phyloP scores from a whole-genome alignment of 805 yeast species.

The Cyberlindnera euphorbiiphila region DNA sequence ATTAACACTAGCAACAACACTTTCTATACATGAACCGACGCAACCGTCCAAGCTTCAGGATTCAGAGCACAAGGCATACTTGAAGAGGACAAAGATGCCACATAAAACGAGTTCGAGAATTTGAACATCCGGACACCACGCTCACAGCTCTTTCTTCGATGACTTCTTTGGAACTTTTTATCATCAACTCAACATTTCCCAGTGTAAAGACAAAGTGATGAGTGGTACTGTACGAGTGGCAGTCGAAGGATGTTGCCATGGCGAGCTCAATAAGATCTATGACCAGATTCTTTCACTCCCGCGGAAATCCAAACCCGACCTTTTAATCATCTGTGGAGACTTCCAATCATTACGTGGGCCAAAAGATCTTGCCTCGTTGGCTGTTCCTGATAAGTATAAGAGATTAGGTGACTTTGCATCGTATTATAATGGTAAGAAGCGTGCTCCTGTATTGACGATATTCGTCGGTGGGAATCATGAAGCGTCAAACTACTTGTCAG shows the following conservation, averaged over 20 bases:
- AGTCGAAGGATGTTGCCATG: constrained; percentile 89
- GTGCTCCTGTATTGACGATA: constrained; percentile 73
- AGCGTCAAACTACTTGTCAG: constrained; percentile 70
- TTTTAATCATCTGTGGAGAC: constrained; percentile 84
- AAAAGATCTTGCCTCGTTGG: constrained; percentile 63
- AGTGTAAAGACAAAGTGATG: no score
- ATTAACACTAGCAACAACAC: no score
- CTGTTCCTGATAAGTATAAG: constrained; percentile 77
- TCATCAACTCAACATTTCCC: no score
- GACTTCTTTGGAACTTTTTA: no score
- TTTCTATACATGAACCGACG: no score
- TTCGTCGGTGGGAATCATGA: constrained; percentile 97
- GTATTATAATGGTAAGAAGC: constrained; percentile 56
- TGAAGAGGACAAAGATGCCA: no score
- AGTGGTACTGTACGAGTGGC: constrained; percentile 51
- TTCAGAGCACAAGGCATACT: no score
- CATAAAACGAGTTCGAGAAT: no score
- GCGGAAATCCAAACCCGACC: constrained; percentile 37
- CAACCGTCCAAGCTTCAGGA: no score
- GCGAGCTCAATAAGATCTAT: constrained; percentile 64
- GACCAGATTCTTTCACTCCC: constrained; percentile 26
- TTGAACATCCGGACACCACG: no score
- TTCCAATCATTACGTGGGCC: constrained; percentile 73
- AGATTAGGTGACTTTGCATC: constrained; percentile 73
- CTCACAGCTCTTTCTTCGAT: no score